Conservation (phyloP, 1,139 yeast species). For the Ogataea hybrid region DNA sequence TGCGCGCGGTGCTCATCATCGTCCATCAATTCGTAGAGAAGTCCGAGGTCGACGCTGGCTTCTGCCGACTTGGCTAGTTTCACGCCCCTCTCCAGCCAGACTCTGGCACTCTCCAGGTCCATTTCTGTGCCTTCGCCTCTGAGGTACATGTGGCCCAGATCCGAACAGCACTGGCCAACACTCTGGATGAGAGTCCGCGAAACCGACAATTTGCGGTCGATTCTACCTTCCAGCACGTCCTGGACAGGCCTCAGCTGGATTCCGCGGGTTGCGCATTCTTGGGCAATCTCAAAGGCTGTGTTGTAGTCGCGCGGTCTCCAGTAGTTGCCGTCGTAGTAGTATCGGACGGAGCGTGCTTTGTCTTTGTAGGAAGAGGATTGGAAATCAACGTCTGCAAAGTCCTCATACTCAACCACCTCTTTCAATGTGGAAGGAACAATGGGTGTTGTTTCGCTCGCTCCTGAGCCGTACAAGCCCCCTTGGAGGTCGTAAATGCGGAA, state of each 20-base stretch:
- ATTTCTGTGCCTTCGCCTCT: constrained; percentile 66
- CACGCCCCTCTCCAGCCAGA: constrained; percentile 43
- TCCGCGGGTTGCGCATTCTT: constrained; percentile 37
- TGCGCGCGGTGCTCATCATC: constrained; percentile 35
- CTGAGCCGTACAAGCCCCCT: constrained; percentile 60
- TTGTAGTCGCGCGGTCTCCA: constrained; percentile 41
- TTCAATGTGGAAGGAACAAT: constrained; percentile 22
- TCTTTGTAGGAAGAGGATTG: constrained; percentile 44
- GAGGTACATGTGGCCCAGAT: constrained; percentile 68
- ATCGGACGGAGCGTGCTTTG: constrained; percentile 41
- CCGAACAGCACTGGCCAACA: constrained; percentile 39
- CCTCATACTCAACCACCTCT: constrained; percentile 3
- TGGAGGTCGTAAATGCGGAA: constrained; percentile 60
- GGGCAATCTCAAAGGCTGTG: constrained; percentile 40
- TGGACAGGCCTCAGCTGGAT: constrained; percentile 22
- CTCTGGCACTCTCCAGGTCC: constrained; percentile 46
- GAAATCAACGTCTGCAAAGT: constrained; percentile 31
- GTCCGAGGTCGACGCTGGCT: constrained; percentile 53
- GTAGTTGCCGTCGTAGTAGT: constrained; percentile 27
- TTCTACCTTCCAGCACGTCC: constrained; percentile 15
- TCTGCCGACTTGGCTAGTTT: constrained; percentile 37
- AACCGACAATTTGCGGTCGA: constrained; percentile 7
- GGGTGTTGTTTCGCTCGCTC: constrained; percentile 44
- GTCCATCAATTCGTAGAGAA: constrained; percentile 50
- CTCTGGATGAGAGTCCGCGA: background rate